Conservation (phyloP, 768 basidiomycete species). For the Porpolomopsis calyptriformis region DNA sequence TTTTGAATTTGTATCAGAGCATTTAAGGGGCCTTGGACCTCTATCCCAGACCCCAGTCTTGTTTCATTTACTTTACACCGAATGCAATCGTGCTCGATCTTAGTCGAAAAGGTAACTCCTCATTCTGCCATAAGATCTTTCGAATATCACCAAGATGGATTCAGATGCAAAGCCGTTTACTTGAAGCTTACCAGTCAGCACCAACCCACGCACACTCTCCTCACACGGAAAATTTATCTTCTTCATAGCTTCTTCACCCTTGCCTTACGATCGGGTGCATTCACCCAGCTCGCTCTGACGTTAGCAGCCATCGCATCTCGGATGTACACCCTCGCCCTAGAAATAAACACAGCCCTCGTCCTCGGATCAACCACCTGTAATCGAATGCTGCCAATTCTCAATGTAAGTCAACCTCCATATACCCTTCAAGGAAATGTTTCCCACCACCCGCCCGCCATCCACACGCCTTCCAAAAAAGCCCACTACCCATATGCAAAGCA, state of each 20-base stretch:
- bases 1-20: slow-evolving; percentile 33
- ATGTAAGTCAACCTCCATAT: slow-evolving; percentile 1
- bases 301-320: slow-evolving; percentile 55
- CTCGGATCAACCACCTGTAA: slow-evolving; percentile 3
- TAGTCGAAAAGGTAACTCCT: slow-evolving; percentile 37
- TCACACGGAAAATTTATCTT: not conserved
- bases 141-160: slow-evolving; percentile 5
- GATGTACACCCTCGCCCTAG: slow-evolving; percentile 34
- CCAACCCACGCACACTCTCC: slow-evolving; percentile 1
- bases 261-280: slow-evolving; percentile 63
- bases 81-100: slow-evolving; percentile 22
- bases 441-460: no score
- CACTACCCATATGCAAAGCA: not conserved
- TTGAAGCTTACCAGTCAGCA: slow-evolving; percentile 45
- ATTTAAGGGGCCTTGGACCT: slow-evolving; percentile 55
- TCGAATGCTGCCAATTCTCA: slow-evolving; percentile 1
- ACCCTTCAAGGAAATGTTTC: no score
- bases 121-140: slow-evolving; percentile 3
- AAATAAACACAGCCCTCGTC: slow-evolving; percentile 32
- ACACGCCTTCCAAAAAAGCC: not conserved
- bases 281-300: slow-evolving; percentile 55
- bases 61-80: slow-evolving; percentile 27
- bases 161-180: slow-evolving; percentile 37
- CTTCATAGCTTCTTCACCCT: slow-evolving; percentile 44
- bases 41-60: slow-evolving; percentile 34